These are phyloP conservation scores for Syzygium aromaticum DNA, from an alignment of 345 rosid genomes.

Conservation along the genomic window DNA sequence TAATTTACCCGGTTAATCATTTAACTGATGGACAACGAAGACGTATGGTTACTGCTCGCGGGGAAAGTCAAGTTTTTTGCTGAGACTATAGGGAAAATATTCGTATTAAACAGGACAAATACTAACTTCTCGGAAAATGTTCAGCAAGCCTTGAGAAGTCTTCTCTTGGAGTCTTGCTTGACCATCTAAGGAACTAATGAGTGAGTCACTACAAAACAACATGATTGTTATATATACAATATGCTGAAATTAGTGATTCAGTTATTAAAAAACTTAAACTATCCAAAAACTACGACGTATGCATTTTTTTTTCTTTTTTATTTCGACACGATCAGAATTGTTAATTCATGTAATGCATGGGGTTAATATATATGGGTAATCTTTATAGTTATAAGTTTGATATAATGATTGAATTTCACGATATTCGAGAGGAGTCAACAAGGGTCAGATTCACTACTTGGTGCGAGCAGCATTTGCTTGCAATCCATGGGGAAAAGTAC, in stretches of 20 bases:
- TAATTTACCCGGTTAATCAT: not conserved
- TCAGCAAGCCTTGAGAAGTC: not conserved
- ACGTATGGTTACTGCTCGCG: not conserved
- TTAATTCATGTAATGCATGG: too few relatives aligned
- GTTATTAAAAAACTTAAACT: too few relatives aligned
- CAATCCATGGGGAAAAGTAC: not conserved
- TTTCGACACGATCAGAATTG: too few relatives aligned
- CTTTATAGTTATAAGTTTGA: too few relatives aligned
- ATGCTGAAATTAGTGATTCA: too few relatives aligned
- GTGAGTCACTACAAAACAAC: too few relatives aligned
- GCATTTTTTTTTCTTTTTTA: too few relatives aligned
- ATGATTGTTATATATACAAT: too few relatives aligned
- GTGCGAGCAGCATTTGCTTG: not conserved
- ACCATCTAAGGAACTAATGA: too few relatives aligned
- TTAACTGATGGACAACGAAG: not conserved
- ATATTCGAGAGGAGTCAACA: not conserved
- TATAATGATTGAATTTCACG: not conserved
- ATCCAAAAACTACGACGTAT: too few relatives aligned
- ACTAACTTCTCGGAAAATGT: not conserved
- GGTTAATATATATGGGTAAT: too few relatives aligned
- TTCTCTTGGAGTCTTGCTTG: not conserved
- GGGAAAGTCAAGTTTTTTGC: not conserved
- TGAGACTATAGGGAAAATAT: not conserved
- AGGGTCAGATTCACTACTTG: not conserved
- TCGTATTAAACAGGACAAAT: not conserved